Base-by-base conservation (phyloP, 2,329 filamentous ascomycete genomes). In the Xylariaceae sp. region DNA sequence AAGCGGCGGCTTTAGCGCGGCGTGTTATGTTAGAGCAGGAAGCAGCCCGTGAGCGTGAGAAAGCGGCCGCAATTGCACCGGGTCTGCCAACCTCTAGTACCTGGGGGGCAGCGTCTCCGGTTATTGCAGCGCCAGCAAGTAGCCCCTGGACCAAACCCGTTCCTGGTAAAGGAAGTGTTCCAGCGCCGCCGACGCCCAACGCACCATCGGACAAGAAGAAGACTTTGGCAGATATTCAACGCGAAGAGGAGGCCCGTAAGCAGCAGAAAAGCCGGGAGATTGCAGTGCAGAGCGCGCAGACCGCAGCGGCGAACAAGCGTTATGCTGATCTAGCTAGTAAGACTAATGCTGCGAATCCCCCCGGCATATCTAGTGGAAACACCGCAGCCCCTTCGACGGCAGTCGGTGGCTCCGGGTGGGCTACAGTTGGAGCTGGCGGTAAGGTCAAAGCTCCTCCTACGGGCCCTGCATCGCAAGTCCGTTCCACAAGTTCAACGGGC, bases 281-380 rank as follows among this genome's bases (percentile, higher is more conserved):
- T 6, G 72, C 78, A 2, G 70, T 71, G 3, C 81, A 83, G 62
- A 71, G 76, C 22, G 67, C 70, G 21, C 70, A 76, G 10, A 72
- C 78, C 19, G 69, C 76, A 16, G 71, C 77, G 40, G 70, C 77
- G 9, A 87, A 88, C 37, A 97, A 97, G 76, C 88, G 92, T 52
- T 97, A 97, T 70, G 92, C 94, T 18, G 94, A 96, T 70, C 83
- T 99, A 26, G 94, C 94, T 6, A 85, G 90, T 70, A 96, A 96
- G 76, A 78, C 71, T 45, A 72, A 59, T 52, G 62, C 47, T 32
- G 64, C 54, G 34, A 65, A 63, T 19, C 34, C 77, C 29, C 72
- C 79, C 34, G 69, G 78, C 18, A 70, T 75, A 19, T 71, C 68
- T 55, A 62, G 71, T 19, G 60, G 65, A 18, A 59, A 70, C 13